Base-by-base conservation (phyloP, 2,329 filamentous ascomycete genomes). In the Sphaerulina musiva region DNA sequence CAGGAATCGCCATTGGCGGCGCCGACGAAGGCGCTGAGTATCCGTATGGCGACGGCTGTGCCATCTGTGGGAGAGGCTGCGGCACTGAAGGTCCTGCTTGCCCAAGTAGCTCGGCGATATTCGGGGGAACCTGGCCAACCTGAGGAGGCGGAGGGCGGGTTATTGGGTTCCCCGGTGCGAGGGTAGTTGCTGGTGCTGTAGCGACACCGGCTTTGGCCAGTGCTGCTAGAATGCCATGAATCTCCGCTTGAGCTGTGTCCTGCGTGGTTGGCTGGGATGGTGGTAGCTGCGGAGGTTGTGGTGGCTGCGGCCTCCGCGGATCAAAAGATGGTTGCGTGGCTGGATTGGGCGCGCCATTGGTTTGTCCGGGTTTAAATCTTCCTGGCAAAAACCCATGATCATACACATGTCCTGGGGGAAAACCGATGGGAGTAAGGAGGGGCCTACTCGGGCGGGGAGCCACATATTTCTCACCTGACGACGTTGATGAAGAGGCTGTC, bases 201-300 rank as follows among this genome's bases (percentile, higher is more conserved):
- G 59, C 61, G 34, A 54, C 63, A 26, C 26, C 26, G 29, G 66
- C 62, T 44, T 62, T 64, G 12, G 67, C 66, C 11, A 71, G 63
- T 6, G 67, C 66, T 17, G 68, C 66, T n/a, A 71, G 56, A 34
- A 72, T 66, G 54, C 64, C 67, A 54, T 67, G 66, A 5, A 70
- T 66, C 56, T 71, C 67, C 41, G 63, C 54, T 7, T 61, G 52
- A 11, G 64, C 62, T 31, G 62, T 56, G 43, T 57, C 53, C 41
- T 58, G 55, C n/a, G 58, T 46, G 14, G 52, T 36, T 10, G 55
- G 53, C 12, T 48, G 57, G 26, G 50, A 53, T 40, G 54, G 39
- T 48, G 5, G 34, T 36, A 10, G 34, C 4, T 26, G 26, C 26
- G 26, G 26, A 26, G 14, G 14, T 17, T 56, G 56, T 41, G 59